Base-by-base conservation (phyloP, 2,329 filamentous ascomycete genomes). In the Penicillium sp. region DNA sequence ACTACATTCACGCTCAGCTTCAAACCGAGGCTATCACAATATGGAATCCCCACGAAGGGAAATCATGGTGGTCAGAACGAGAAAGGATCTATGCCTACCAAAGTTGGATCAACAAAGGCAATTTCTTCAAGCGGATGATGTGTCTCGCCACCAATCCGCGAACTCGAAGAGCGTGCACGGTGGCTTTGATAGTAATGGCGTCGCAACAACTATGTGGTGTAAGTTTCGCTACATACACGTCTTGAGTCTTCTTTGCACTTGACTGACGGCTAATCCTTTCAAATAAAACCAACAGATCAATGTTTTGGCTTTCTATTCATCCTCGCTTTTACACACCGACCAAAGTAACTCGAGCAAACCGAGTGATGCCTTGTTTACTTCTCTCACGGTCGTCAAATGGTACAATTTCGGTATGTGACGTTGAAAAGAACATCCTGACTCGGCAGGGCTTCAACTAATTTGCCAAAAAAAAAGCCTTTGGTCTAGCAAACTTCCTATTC, bases 1-100 rank as follows among this genome's bases (percentile, higher is more conserved):
- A 62, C 23, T 74, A 75, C 19, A 83, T 81, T 70, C 49, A 52
- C 21, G 17, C 38, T 4, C 49, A 52, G 15, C 38, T 52, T 15
- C 49, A 52, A 19, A 19, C 49, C 2, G 49, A 52, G 19, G 36
- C 38, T 17, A 15, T 31, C 12, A 42, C 8, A 8, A 5, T 33
- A 17, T 43, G 49, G 38, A 8, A 42, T 19, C 17, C 35, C 1
- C 23, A 35, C 6, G 21, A 5, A 27, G n/a, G 10, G 2, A 4
- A 23, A 1, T 39, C 23, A 15, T 49, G 31, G 33, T 27, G 21
- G 33, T 50, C 17, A 23, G 25, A 42, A 15, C 10, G 19, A 33
- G 49, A 41, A 21, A 1, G 23, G 4, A n/a, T 17, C 15, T 31
- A 52, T 4, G 36, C 19, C 38, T 52, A 52, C 10, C 49, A 52